Base-by-base conservation (phyloP, 495 filamentous ascomycete genomes). In the Podospora conica region DNA sequence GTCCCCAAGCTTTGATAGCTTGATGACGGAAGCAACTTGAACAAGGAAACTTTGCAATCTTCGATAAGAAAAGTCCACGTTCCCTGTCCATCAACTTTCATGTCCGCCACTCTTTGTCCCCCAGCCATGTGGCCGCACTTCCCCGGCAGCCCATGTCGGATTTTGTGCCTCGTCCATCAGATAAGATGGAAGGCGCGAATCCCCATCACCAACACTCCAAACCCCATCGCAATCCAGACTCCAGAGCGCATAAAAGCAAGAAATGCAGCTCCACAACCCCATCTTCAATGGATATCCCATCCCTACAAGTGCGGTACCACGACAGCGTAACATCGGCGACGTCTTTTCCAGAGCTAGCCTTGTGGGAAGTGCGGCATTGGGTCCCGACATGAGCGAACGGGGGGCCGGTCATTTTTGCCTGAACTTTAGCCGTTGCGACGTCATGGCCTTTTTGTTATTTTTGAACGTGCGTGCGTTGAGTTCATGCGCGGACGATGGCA, bases 331-430 rank as follows among this genome's bases (percentile, higher is more conserved):
- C 40, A 48, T 48, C 40, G 15, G 40, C 40, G 18, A 48, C 40
- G 40, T 18, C 40, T n/a, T n/a, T 48, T 8, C 40, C 40, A 48
- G 40, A 48, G 40, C 40, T 48, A 48, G 40, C 40, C 40, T 11
- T 48, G 40, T 48, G 40, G 40, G 40, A 48, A 48, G 40, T 48
- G 18, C 40, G 40, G 40, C 15, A 48, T 6, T 11, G 40, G 40
- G 40, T 48, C 40, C 40, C 40, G 40, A 48, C 18, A 48, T 48
- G 18, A 48, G 6, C 18, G 40, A 2, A 48, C 18, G 40, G 40
- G 8, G 55, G n/a, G 20, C 21, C 55, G 21, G 21, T 20, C 55
- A 18, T 31, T 22, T 55, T 70, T 70, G 68, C 68, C 68, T 70
- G 59, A 70, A 68, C 58, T 12, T 29, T 33, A 64, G 61, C 59